These are phyloP conservation scores for Clarireedia hainanense DNA, from an alignment of 2,329 filamentous ascomycete genomes.

Conservation along the genomic window DNA sequence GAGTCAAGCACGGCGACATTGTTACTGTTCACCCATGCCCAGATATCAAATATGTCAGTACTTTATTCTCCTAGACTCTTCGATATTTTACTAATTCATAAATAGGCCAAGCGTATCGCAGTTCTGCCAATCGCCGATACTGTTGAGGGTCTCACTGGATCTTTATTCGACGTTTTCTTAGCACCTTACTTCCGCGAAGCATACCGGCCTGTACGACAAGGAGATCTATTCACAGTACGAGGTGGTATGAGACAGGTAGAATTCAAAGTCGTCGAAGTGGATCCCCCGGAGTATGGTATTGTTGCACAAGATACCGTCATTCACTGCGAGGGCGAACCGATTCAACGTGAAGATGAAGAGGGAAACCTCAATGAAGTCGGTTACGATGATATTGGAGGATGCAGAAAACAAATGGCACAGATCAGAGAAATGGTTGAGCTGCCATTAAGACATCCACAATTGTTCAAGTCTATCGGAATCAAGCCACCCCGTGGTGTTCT, in stretches of 20 bases:
- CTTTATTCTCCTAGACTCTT: neutral
- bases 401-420: slow-evolving; percentile 99
- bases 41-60: slow-evolving; percentile 98
- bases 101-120: slow-evolving; percentile 93
- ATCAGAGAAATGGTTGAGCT: slow-evolving; percentile 98
- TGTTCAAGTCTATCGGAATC: slow-evolving; percentile 99
- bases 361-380: slow-evolving; percentile 98
- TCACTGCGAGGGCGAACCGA: slow-evolving; percentile 94
- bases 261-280: slow-evolving; percentile 99
- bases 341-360: slow-evolving; percentile 97
- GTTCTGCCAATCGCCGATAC: slow-evolving; percentile 98
- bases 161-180: slow-evolving; percentile 97
- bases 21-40: slow-evolving; percentile 96
- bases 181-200: slow-evolving; percentile 99
- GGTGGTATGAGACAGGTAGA: slow-evolving; percentile 99
- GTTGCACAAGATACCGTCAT: slow-evolving; percentile 98
- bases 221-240: slow-evolving; percentile 93
- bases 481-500: slow-evolving; percentile 98
- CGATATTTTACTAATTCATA: slow-evolving; percentile 19
- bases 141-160: slow-evolving; percentile 93
- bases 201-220: slow-evolving; percentile 93
- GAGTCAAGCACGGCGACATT: slow-evolving; percentile 97
- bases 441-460: slow-evolving; percentile 89
- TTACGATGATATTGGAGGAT: slow-evolving; percentile 98
- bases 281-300: slow-evolving; percentile 96